These are phyloP conservation scores for Blepharisma undulans DNA, from an alignment of 169 alveolate species.

Conservation along the genomic window DNA sequence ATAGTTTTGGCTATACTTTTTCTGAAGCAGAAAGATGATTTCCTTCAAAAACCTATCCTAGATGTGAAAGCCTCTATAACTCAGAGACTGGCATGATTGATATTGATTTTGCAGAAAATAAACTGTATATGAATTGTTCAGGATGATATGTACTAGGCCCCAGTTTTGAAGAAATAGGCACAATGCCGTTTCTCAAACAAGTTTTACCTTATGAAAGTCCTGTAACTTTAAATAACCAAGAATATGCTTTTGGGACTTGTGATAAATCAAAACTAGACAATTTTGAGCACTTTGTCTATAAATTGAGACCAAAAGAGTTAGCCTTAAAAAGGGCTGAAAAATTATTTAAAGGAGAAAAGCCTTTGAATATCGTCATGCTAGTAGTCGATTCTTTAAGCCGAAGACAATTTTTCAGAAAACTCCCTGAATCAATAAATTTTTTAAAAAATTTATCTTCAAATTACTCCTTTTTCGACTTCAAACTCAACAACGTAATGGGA, in stretches of 20 bases:
- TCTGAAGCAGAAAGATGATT: neutral
- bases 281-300: constrained; percentile 3
- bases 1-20: neutral
- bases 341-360: neutral
- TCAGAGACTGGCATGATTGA: neutral
- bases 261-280: neutral
- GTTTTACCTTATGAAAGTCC: neutral
- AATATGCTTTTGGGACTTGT: constrained; percentile 11
- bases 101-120: neutral
- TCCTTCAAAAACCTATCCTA: neutral
- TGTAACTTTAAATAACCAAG: neutral
- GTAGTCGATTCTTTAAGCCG: constrained; percentile 26
- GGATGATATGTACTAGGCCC: constrained; percentile 9
- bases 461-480: constrained; percentile 16
- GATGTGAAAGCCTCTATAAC: neutral
- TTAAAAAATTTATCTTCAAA: neutral
- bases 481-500: constrained; percentile 35
- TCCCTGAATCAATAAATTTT: neutral
- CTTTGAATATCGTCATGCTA: constrained; percentile 14
- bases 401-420: constrained; percentile 31
- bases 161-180: neutral
- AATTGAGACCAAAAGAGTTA: neutral
- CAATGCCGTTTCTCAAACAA: neutral
- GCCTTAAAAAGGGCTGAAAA: constrained; percentile 5
- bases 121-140: neutral